Base-by-base conservation (phyloP, 805 yeast species). In the Blastobotrys parvus region DNA sequence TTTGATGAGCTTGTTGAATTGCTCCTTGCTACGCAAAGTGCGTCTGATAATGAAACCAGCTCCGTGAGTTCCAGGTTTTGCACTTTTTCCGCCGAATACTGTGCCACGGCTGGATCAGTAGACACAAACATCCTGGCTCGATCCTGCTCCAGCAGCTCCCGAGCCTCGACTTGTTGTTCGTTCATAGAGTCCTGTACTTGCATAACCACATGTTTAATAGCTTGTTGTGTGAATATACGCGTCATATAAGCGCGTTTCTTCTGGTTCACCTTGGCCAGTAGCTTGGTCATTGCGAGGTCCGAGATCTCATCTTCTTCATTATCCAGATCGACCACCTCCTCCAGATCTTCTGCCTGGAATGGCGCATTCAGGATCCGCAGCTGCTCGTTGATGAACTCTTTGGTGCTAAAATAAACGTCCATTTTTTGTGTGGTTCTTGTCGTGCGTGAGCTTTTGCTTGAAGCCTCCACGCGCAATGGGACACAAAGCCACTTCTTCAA, bases 181-280 rank as follows among this genome's bases (percentile, higher is more conserved):
- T 22, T 18, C 18, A 8, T 40, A 16, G 35, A 39, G 11, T 27
- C 23, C 5, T 41, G 43, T 3, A 39, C 27, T 25, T 43, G 42
- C 18, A 36, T 19, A 10, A 41, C 29, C 2, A 45, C 45, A 17
- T 45, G 45, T 21, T 22, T 37, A 7, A 21, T 34, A 19, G 48
- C 45, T 39, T 45, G 46, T 16, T 42, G 45, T 23, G 38, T 42
- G 45, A 45, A 45, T 13, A 45, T 37, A 15, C 25, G 18, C 17
- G 20, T 17, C 22, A 23, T 38, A 22, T 45, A 34, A 6, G 31
- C 39, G 21, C 35, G 32, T 22, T 35, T 35, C 7, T 33, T 20
- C 29, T 33, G 35, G 34, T 42, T 38, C 4, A 45, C 32, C 17
- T 29, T 27, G 34, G 29, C 37, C 2, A 42, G 19, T 2, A 13